Evolutionary conservation across 1,284 basidiomycete genomes (phyloP).

Genomic region (Vanrija sp.): DNA sequence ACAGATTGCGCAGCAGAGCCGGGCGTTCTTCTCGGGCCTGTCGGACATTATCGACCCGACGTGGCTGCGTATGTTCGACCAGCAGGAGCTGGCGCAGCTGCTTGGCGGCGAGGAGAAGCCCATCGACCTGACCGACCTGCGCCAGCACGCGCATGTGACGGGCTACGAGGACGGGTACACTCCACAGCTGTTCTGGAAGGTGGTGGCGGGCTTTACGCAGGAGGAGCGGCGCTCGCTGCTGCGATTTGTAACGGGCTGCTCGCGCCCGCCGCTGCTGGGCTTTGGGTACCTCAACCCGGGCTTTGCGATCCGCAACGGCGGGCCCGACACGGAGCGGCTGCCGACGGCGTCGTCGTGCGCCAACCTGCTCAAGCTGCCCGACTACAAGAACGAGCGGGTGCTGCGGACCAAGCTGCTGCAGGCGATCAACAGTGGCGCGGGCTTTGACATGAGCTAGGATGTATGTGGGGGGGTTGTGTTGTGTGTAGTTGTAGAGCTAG

Average conservation of each 20-base stretch:
- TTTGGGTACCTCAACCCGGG: slow-evolving; percentile 82
- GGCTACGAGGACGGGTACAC: slow-evolving; percentile 69
- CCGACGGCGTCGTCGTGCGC: slow-evolving; percentile 66
- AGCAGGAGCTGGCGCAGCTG: slow-evolving; percentile 80
- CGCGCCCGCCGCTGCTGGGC: slow-evolving; percentile 77
- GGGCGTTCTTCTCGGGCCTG: slow-evolving; percentile 64
- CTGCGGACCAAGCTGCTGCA: slow-evolving; percentile 76
- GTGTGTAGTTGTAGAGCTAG: neutral
- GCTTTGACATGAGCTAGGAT: slow-evolving; percentile 78
- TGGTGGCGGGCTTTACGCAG: slow-evolving; percentile 51
- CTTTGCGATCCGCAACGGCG: slow-evolving; percentile 77
- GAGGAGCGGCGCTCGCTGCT: slow-evolving; percentile 70
- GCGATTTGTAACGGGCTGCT: slow-evolving; percentile 86
- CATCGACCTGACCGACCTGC: slow-evolving; percentile 76
- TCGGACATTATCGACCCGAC: slow-evolving; percentile 83
- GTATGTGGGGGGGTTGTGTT: neutral
- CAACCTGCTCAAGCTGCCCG: slow-evolving; percentile 64
- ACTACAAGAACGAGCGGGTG: slow-evolving; percentile 54
- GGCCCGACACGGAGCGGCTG: slow-evolving; percentile 66
- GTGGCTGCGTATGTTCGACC: slow-evolving; percentile 94
- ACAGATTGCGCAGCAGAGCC: slow-evolving; percentile 83
- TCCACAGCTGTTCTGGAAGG: slow-evolving; percentile 70
- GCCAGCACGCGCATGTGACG: slow-evolving; percentile 69
- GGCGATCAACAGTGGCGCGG: slow-evolving; percentile 77
- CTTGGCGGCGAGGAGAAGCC: slow-evolving; percentile 77